Base-by-base conservation (phyloP, 306 rosid species). In the Corylus americana region DNA sequence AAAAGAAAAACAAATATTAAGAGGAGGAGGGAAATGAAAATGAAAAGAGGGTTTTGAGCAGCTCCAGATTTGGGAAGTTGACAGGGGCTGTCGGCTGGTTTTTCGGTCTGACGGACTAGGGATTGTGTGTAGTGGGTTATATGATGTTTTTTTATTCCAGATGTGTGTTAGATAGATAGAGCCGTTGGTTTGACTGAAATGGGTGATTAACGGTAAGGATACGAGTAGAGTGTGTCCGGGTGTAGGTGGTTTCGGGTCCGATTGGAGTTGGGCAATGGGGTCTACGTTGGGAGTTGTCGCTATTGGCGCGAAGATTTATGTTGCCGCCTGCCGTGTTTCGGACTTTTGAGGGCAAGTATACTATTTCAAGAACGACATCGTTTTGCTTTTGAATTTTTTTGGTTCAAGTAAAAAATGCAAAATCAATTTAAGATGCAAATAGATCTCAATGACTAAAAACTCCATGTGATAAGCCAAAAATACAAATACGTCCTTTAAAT, bases 51-150 rank as follows among this genome's bases (percentile, higher is more conserved):
- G 79, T 74, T 18, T 11, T 16, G 81, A 80, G 53, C 82, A 85
- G 50, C 93, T 93, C 93, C 97, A 88, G 94, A 93, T 91, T 77
- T 66, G 96, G 58, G 83, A 73, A 81, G 86, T 64, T 73, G 91
- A 84, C 94, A 84, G 89, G 80, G 88, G 80, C 76, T 89, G 97
- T 88, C 91, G 75, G 79, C 82, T 77, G 85, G 77, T 83, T 47
- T 63, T 39, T 63, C 51, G 75, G 67, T 84, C 47, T 54, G 70
- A 44, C 79, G 67, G 50, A 53, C 70, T 25, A 64, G 42, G 66
- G 66, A 62, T 80, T 76, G 22, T 31, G 18, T 83, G 85, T 17
- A 61, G 74, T 44, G 14, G 31, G 62, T 74, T 67, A 69, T 66
- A 73, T 27, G 74, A 35, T 17, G 73, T 22, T 25, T 29, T 67